Evolutionary conservation across 176 grass and related monocot species (phyloP).

Genomic region (Otatea glauca): DNA sequence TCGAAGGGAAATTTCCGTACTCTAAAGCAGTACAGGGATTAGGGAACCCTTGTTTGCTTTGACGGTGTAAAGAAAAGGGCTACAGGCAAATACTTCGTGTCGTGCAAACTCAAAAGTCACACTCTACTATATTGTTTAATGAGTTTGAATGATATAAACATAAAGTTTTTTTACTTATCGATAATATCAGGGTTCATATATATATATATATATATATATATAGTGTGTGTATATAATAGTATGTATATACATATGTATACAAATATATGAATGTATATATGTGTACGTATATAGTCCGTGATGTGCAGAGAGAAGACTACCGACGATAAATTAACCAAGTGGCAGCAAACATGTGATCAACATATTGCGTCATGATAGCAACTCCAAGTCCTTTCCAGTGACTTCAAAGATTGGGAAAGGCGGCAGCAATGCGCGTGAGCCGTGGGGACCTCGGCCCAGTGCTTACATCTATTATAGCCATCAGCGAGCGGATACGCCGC

Average conservation of each 20-base stretch:
- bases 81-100: not conserved
- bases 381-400: not conserved
- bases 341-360: too few species aligned
- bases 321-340: too few species aligned
- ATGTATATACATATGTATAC: too few species aligned
- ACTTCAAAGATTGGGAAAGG: conserved; percentile 10
- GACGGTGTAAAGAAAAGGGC: not conserved
- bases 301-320: too few species aligned
- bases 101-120: not conserved
- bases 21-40: too few species aligned
- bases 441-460: not conserved
- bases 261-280: too few species aligned
- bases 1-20: too few species aligned
- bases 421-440: not conserved
- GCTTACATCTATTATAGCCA: not conserved
- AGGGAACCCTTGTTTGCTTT: too few species aligned
- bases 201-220: not conserved
- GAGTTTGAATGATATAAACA: not conserved
- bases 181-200: not conserved
- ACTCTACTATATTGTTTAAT: not conserved
- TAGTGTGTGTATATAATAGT: too few species aligned
- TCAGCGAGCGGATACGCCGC: not conserved
- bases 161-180: not conserved
- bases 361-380: not conserved
- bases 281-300: too few species aligned